Base-by-base conservation (phyloP, 2,329 filamentous ascomycete species). In the Pseudocercospora fuligena region DNA sequence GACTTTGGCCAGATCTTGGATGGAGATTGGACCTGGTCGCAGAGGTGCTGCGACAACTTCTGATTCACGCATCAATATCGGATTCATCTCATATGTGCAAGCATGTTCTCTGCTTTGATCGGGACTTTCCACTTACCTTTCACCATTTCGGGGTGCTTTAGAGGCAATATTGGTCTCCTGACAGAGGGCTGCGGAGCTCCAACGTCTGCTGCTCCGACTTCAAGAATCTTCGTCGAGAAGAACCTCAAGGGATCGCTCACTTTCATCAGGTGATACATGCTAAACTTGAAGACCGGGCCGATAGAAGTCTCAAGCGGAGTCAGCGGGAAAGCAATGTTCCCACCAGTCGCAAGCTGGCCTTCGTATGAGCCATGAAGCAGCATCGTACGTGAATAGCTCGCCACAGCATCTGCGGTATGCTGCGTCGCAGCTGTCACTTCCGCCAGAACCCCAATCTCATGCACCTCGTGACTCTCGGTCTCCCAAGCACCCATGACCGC, bases 1-100 rank as follows among this genome's bases (percentile, higher is more conserved):
- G 23, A 84, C 51, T n/a, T 57, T 56, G 21, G 61, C 61, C 4
- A 63, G 5, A 7, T 63, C 33, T 33, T 29, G 49, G 19, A 62
- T 40, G 21, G 47, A 53, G 8, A 40, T 19, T 6, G 54, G 29
- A 3, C 54, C 54, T 12, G 54, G 16, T 31, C 11, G 54, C 5
- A 23, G 40, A 43, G 40, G 40, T 43, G 40, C 40, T 19, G 40
- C 40, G 16, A 6, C 40, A 5, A 43, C 40, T n/a, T 43, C 40
- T 43, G n/a, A 19, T 2, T 16, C 40, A 19, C 16, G n/a, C 40
- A 16, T 43, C 14, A 43, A 16, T 19, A 8, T 19, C 5, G 7
- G 14, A 5, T 16, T 14, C 11, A 33, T 33, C 31, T 33, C 31
- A 16, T 36, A 36, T 14, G 33, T 36, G 33, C 33, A 36, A 36